A percentile compares a stretch with the other conserved stretches of the same genome.
phyloP scores from a whole-genome alignment of 2,329 filamentous ascomycete species.

The Penicillium sp. region DNA sequence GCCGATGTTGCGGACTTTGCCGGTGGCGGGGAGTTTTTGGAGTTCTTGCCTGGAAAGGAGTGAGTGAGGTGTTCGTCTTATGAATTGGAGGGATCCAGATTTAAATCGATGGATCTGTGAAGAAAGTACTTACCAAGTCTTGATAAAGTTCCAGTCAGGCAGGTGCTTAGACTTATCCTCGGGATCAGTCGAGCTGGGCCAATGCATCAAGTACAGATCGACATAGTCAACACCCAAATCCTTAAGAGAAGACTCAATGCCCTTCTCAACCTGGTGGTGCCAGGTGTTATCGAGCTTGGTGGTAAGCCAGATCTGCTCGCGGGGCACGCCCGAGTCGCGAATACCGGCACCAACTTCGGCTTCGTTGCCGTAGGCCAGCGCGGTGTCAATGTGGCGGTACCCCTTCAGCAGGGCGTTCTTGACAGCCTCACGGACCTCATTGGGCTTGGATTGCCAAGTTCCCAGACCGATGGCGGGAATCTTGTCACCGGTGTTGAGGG shows the following conservation, averaged over 20 bases:
- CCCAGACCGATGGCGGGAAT: conserved; percentile 60
- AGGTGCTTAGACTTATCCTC: conserved; percentile 65
- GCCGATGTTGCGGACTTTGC: conserved; percentile 78
- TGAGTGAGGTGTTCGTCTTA: too few relatives aligned
- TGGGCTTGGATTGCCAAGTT: conserved; percentile 62
- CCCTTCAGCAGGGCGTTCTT: conserved; percentile 56
- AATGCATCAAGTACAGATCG: conserved; percentile 76
- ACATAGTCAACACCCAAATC: conserved; percentile 70
- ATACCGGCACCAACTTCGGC: conserved; percentile 71
- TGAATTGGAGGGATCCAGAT: too few relatives aligned
- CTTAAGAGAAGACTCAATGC: conserved; percentile 67
- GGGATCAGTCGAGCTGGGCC: conserved; percentile 62
- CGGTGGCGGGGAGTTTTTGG: conserved; percentile 54
- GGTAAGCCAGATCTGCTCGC: conserved; percentile 71
- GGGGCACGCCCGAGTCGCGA: conserved; percentile 68
- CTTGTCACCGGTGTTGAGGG: conserved; percentile 57
- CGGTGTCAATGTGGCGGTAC: conserved; percentile 63
- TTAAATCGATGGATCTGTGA: too few relatives aligned
- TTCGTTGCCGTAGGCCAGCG: conserved; percentile 66
- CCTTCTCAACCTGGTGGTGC: conserved; percentile 66
- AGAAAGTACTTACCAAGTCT: conserved; percentile 64
- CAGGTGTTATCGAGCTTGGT: conserved; percentile 72
- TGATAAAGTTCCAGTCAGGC: conserved; percentile 79
- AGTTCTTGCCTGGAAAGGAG: conserved; percentile 39
- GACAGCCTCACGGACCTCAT: conserved; percentile 58